Base-by-base conservation (phyloP, 1,284 basidiomycete species). In the Tausonia pullulans region DNA sequence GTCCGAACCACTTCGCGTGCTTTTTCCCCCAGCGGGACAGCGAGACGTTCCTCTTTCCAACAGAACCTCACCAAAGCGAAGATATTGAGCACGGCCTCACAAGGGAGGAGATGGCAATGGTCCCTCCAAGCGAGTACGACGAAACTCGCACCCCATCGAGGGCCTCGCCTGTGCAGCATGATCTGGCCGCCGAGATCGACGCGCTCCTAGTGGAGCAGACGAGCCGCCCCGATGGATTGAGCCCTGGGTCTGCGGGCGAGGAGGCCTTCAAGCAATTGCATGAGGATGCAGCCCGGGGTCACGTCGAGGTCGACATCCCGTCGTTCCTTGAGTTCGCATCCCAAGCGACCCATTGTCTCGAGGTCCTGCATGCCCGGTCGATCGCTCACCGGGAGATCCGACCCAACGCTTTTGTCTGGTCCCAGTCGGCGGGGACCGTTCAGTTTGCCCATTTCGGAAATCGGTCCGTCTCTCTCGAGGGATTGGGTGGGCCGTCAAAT, bases 361-460 rank as follows among this genome's bases (percentile, higher is more conserved):
- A 86, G 72, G 77, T 80, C 63, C 78, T 86, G 69, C 85, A 87
- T 71, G 70, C 83, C 68, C 74, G 76, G 61, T 83, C 83, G 40
- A 73, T 84, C 50, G 79, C 84, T 27, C 85, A 87, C 72, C 79
- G 85, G 63, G 85, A 87, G 82, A 84, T 87, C 50, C 83, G 85
- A 44, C 84, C 84, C 4, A 87, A 87, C 70, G 84, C 85, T 0
- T 87, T 86, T 71, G 85, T 87, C 72, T 76, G 85, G 53, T 45
- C 49, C 43, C n/a, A 13, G 3, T 82, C 85, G 72, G 83, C 83
- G 52, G 84, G 84, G 13, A 77, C 82, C 45, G 85, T 87, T 40
- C 81, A 84, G 1, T 77, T 86, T 61, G 83, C 85, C 27, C 85
- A 87, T 70, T 86, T 85, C 68, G 84, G 85, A n/a, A 87, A 87